Evolutionary conservation across 805 yeast species (phyloP), one percentile per base, ranked within the genome.

Genomic region (Peterozyma toletana): DNA sequence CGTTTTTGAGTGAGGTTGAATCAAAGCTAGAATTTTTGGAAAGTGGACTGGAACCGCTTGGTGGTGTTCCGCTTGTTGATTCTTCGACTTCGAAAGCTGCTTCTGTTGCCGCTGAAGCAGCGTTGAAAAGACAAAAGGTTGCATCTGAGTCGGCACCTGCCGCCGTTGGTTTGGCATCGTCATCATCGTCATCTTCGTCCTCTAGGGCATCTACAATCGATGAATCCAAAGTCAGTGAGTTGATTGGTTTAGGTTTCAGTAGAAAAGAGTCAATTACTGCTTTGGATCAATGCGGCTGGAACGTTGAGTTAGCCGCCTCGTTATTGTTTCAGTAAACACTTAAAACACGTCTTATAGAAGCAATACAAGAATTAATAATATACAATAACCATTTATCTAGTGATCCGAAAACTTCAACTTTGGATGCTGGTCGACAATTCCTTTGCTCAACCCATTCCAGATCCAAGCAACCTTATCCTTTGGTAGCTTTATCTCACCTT

Each of bases 301-400:
- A 90, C 55, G 77, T 84, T 0, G 97, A 91, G 42, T 50, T 80
- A 48, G 98, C 98, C 0, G 97, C 96, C 1, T 78, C 95, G 1
- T 54, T 85, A 39, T 65, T 89, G 39, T 88, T 87, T 48, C 43
- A 43, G 31, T 43, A 43, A 13, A 38, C 7, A 14, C 29, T 27
- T 13, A 29, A 29, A 4, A 33, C 6, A 34, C 11, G 13, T 31
- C 15, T 5, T 30, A 15, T 41, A 30, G 14, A 31, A 18, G 15
- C 3, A 11, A 17, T 43, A 17, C 41, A 34, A 36, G 11, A 7
- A 9, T 7, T 13, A 38, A 16, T 38, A 38, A n/a, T 4, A 3
- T 38, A 27, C 30, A 33, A 13, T 9, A 7, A 16, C 11, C 18
- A 15, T 4, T 33, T 11, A 43, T 46, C 18, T 47, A 54, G 37